A percentile compares a stretch with the other conserved stretches of the same genome.
Evolutionary conservation across 1,284 basidiomycete genomes (phyloP).

Genomic region (Puccinia horiana): DNA sequence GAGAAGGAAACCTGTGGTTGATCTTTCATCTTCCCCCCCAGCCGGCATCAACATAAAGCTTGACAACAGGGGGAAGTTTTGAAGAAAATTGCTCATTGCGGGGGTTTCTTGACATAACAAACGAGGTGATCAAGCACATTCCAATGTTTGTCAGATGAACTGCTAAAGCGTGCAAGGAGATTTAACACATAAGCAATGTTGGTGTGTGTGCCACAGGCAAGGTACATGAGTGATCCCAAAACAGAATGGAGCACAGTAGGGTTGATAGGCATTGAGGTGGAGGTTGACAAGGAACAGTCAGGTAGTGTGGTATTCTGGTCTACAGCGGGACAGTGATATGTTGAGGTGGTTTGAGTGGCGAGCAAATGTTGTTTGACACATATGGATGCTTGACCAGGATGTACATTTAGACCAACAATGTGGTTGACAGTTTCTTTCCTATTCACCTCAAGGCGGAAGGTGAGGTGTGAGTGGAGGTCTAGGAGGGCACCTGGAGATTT

Average conservation of each 20-base stretch:
- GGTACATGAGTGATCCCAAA: constrained; percentile 11
- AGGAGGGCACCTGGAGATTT: not conserved
- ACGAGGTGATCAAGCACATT: not conserved
- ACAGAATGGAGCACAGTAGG: not conserved
- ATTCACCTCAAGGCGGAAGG: not conserved
- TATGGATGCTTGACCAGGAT: not conserved
- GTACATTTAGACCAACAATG: not conserved
- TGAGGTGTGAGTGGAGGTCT: no score
- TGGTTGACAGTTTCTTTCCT: not conserved
- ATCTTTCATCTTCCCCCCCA: constrained; percentile 19
- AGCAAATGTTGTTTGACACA: not conserved
- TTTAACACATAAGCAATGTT: no score
- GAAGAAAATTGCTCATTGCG: not conserved
- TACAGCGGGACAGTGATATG: not conserved
- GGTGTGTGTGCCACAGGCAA: no score
- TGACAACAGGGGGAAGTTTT: no score
- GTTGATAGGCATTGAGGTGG: not conserved
- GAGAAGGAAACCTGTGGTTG: not conserved
- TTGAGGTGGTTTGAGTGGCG: no score
- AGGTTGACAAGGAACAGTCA: not conserved
- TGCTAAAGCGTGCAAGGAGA: no score
- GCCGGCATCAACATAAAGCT: not conserved
- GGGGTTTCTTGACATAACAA: not conserved
- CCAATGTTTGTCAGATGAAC: no score
- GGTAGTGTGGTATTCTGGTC: not conserved